phyloP scores from a whole-genome alignment of 1,284 basidiomycete genomes.

The Mycena sp. region DNA sequence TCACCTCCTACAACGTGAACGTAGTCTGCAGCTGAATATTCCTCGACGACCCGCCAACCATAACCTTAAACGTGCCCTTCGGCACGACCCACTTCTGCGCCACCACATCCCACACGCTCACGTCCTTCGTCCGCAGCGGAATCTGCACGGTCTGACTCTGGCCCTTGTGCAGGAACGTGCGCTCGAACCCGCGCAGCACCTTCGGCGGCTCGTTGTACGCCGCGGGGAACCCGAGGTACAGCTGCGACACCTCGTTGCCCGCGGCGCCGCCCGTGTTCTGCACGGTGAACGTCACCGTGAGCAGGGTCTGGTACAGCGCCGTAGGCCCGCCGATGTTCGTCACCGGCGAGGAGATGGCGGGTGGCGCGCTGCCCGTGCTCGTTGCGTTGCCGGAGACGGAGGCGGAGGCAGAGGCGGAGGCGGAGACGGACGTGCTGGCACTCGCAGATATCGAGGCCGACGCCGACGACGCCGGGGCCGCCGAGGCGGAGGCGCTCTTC shows the following conservation, averaged over 20 bases:
- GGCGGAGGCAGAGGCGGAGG: neutral
- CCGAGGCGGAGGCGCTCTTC: neutral
- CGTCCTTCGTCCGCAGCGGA: constrained; percentile 67
- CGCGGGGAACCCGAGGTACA: constrained; percentile 19
- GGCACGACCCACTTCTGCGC: constrained; percentile 58
- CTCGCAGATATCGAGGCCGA: neutral
- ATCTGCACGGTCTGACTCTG: constrained; percentile 57
- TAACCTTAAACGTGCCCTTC: constrained; percentile 46
- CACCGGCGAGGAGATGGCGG: neutral
- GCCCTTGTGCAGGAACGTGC: constrained; percentile 58
- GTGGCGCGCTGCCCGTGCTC: constrained; percentile 8
- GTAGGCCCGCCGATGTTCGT: constrained; percentile 13
- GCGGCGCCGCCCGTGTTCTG: constrained; percentile 17
- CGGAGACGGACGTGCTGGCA: neutral
- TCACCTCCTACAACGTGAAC: constrained; percentile 25
- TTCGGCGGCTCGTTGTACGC: constrained; percentile 64
- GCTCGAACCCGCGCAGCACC: constrained; percentile 72
- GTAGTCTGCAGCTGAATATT: constrained; percentile 52
- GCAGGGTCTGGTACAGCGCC: neutral
- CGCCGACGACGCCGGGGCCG: neutral
- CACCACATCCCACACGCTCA: constrained; percentile 67
- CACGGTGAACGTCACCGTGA: constrained; percentile 11
- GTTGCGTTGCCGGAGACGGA: neutral
- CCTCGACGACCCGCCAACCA: constrained; percentile 57
- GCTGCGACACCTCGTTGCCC: constrained; percentile 18